These are phyloP conservation scores for Vitis labrusca DNA, from an alignment of 164 flowering plant genomes.

Conservation along the genomic window DNA sequence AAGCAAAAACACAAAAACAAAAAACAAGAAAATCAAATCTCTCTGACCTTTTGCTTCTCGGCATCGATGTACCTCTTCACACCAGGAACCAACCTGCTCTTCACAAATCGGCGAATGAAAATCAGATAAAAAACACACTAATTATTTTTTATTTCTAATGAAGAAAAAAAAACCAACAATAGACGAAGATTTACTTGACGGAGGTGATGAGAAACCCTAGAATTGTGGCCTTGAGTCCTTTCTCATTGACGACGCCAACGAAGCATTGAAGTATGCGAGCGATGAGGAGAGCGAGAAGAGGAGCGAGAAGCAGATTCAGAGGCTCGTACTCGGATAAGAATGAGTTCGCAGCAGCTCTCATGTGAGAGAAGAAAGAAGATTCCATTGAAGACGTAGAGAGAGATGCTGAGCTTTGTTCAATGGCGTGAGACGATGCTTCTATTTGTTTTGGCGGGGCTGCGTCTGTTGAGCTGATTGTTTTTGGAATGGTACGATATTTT, in stretches of 20 bases:
- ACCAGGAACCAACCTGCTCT: conserved; percentile 72
- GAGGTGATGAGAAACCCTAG: conserved; percentile 44
- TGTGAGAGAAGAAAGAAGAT: conserved; percentile 12
- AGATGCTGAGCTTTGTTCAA: too few relatives aligned
- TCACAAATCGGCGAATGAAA: not conserved
- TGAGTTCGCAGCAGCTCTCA: conserved; percentile 63
- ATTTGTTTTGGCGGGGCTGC: too few relatives aligned
- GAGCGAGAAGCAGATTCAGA: conserved; percentile 51
- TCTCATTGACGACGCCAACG: conserved; percentile 42
- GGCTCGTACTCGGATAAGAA: conserved; percentile 75
- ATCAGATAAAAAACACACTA: not conserved
- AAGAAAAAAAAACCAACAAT: not conserved
- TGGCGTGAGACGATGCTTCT: too few relatives aligned
- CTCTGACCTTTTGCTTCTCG: conserved; percentile 80
- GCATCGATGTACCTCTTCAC: conserved; percentile 70
- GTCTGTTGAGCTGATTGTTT: too few relatives aligned
- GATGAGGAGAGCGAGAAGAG: conserved; percentile 50
- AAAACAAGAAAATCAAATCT: not conserved
- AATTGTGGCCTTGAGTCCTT: conserved; percentile 56
- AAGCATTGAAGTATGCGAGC: conserved; percentile 54
- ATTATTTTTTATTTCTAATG: not conserved
- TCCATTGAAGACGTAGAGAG: conserved; percentile 23
- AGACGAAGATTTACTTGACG: conserved; percentile 47
- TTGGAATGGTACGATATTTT: too few relatives aligned
- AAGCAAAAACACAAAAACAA: not conserved